Evolutionary conservation across 192 early-diverging fungal species (phyloP), one percentile per base, ranked within the genome.

Genomic region (Endogone sp.): DNA sequence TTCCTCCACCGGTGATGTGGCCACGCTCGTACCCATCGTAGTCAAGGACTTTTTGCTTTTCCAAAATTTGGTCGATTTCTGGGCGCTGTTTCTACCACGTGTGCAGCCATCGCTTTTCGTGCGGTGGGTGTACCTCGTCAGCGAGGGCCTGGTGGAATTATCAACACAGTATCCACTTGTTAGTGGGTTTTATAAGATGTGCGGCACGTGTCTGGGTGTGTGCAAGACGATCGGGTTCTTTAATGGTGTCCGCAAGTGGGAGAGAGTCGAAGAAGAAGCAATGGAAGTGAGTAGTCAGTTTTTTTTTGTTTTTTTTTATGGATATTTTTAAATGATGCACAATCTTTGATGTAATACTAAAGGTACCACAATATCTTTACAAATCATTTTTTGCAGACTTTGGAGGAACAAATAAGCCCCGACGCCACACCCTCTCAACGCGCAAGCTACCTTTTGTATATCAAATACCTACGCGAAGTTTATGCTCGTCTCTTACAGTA

Each of bases 171-270:
- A 89, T 63, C 91, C 91, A 0, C 70, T 92, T 21, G 82, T 93
- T 56, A 89, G 86, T 68, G 90, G 90, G 0, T 90, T 92, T 62
- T 90, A 92, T 74, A 91, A 90, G 49, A 78, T 93, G 66, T 74
- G 90, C 58, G 70, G 77, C 2, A 73, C 81, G 1, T 77, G 76
- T 29, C 28, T 89, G 28, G 62, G 63, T n/a, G 68, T 88, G 25
- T 80, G 71, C 59, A 73, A 84, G 62, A 59, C 62, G 16, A 75
- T 71, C 13, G 29, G 70, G 2, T 69, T 78, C 32, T 82, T 89
- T 71, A 29, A 26, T 20, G 10, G 66, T 26, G 9, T 58, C n/a
- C 20, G 61, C 31, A 71, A 56, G 62, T 3, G 37, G 37, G 16
- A 16, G 9, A 49, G 37, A 49, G 1, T 49, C 16, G 9, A 49